These are phyloP conservation scores for Paradendryphiella salina DNA, from an alignment of 2,329 filamentous ascomycete genomes.

Conservation along the genomic window DNA sequence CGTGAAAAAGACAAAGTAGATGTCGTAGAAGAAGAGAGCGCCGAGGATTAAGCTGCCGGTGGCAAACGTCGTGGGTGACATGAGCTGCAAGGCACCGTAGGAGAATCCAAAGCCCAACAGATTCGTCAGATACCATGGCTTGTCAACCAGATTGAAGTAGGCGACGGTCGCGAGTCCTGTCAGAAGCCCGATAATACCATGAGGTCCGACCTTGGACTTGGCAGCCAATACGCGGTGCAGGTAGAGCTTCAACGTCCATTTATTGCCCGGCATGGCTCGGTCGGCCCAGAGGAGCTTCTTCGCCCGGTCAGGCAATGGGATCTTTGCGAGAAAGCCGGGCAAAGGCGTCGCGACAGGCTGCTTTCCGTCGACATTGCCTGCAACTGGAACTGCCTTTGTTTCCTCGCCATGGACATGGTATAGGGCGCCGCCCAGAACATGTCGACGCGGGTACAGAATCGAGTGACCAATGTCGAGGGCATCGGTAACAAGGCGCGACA, in stretches of 20 bases:
- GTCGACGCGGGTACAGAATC: conserved; percentile 74
- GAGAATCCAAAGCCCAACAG: conserved; percentile 84
- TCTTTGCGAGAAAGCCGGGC: conserved; percentile 53
- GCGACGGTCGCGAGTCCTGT: conserved; percentile 59
- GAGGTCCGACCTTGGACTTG: conserved; percentile 57
- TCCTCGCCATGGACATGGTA: conserved; percentile 53
- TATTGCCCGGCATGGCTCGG: conserved; percentile 55
- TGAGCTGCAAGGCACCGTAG: conserved; percentile 77
- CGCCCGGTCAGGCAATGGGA: conserved; percentile 51
- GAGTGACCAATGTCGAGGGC: conserved; percentile 64
- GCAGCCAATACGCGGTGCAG: conserved; percentile 57
- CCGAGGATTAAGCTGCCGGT: conserved; percentile 77
- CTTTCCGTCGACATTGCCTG: conserved; percentile 28
- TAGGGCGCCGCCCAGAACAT: conserved; percentile 56
- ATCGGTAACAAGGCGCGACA: conserved; percentile 75
- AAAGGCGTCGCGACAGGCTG: conserved; percentile 51
- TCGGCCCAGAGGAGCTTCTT: conserved; percentile 53
- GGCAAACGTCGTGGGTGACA: conserved; percentile 86
- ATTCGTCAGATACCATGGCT: conserved; percentile 77
- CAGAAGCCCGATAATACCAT: conserved; percentile 61
- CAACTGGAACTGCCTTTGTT: conserved; percentile 41
- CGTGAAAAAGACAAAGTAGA: conserved; percentile 88
- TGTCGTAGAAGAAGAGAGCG: conserved; percentile 91
- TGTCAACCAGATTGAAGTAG: conserved; percentile 66
- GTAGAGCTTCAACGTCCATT: conserved; percentile 56